Evolutionary conservation across 345 rosid genomes (phyloP), one percentile per base, ranked within the genome.

Genomic region (Acer saccharum): DNA sequence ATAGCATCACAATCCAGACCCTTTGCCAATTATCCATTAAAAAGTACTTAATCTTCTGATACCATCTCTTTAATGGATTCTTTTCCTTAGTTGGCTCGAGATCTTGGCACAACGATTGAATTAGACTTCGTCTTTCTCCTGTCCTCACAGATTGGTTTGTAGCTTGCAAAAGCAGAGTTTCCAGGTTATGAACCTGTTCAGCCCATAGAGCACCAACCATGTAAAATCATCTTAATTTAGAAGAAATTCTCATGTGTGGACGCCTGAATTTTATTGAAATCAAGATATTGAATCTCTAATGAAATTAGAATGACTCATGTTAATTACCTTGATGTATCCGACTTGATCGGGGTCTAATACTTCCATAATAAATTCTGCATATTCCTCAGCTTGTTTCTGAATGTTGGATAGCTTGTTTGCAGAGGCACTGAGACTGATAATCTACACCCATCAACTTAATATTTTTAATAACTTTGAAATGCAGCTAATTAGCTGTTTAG

Each of bases 301-400:
- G 10, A 43, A 43, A 43, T 43, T 43, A 43, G 7, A 43, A 50
- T 3, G 16, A 11, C 13, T 50, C 14, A 13, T 11, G 10, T 52
- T 52, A 16, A 71, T 48, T 87, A 91, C 95, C 97, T 90, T 87
- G 62, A 94, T 92, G 88, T 86, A 92, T 12, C 97, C 98, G 78
- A 68, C 79, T 66, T 90, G 87, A 20, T 90, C 92, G 4, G 91
- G 97, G 83, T 94, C 98, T 74, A 94, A 69, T 76, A 90, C 95
- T 87, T 94, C 98, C 97, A 94, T 89, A 72, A 92, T 92, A 52
- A 90, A 73, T 1, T 95, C 97, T 7, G 98, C 93, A 80, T 92
- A 92, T 63, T 94, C 98, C 46, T 86, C 73, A 0, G 98, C 91
- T 74, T 94, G 98, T 79, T 90, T 92, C 87, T 92, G 97, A 75